Conservation (phyloP, 2,329 filamentous ascomycete species). For the Ceratocystiopsis brevicomis region DNA sequence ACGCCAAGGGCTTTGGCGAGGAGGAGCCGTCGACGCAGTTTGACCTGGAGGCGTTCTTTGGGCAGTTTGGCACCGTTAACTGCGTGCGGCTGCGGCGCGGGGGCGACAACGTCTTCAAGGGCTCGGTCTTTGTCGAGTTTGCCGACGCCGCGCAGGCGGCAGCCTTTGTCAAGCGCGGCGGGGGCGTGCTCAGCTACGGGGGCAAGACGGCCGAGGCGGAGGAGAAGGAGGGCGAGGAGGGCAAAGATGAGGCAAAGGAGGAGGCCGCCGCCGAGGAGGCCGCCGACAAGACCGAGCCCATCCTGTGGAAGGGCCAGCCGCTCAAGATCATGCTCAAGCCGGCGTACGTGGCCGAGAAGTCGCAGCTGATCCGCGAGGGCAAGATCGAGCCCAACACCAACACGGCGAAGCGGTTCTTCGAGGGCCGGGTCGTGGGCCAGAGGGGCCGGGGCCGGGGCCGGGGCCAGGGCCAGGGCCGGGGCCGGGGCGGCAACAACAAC, state of each 20-base stretch:
- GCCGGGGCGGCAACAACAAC: conserved; percentile 16
- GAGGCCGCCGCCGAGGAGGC: no score
- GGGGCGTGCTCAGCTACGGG: no score
- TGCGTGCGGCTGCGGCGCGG: conserved; percentile 72
- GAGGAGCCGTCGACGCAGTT: conserved; percentile 75
- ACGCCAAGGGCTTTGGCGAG: conserved; percentile 84
- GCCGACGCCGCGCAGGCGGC: conserved; percentile 57
- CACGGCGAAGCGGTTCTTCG: conserved; percentile 26
- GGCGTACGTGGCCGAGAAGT: conserved; percentile 67
- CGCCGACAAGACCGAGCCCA: conserved; percentile 32
- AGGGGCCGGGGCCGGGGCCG: conserved; percentile 21
- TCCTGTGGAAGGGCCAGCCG: conserved; percentile 65
- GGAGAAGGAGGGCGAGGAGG: no score
- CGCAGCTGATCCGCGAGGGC: conserved; percentile 50
- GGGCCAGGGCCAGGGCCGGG: conserved; percentile 19
- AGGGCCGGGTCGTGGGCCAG: conserved; percentile 22
- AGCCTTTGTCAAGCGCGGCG: conserved; percentile 41
- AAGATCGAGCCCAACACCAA: conserved; percentile 40
- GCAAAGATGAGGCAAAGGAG: no score
- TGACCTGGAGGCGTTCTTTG: conserved; percentile 85
- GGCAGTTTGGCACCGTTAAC: conserved; percentile 53
- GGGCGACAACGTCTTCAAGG: conserved; percentile 65
- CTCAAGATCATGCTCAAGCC: conserved; percentile 75
- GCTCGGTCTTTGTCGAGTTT: conserved; percentile 92
- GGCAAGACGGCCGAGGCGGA: no score